Percentiles rank a stretch among this genome's conserved stretches.
These are phyloP conservation scores for Wallacemonas sp. DNA, from an alignment of 208 protist genomes.

Conservation along the genomic window DNA sequence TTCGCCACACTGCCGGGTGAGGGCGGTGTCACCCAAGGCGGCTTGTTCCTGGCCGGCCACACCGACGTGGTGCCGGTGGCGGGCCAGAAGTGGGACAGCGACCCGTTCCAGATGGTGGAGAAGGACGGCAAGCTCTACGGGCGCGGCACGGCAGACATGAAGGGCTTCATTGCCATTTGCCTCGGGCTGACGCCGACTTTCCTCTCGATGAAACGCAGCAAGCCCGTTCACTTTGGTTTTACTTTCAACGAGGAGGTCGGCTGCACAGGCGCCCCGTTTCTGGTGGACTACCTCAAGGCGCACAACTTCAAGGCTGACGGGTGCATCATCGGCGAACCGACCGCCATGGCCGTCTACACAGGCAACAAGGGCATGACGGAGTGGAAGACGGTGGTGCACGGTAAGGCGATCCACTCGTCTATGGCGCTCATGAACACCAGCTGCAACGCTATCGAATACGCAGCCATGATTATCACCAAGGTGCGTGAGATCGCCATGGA, in stretches of 20 bases:
- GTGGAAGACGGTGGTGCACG: slow-evolving; percentile 31
- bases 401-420: slow-evolving; percentile 52
- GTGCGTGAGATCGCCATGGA: slow-evolving; percentile 14
- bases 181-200: slow-evolving; percentile 36
- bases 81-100: slow-evolving; percentile 62
- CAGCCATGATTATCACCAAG: slow-evolving; percentile 37
- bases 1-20: slow-evolving; percentile 37
- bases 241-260: slow-evolving; percentile 49
- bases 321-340: slow-evolving; percentile 45
- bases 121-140: slow-evolving; percentile 57
- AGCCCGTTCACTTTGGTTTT: slow-evolving; percentile 52
- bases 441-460: slow-evolving; percentile 40
- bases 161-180: slow-evolving; percentile 54
- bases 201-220: slow-evolving; percentile 36
- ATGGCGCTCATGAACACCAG: slow-evolving; percentile 35
- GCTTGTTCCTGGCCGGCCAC: slow-evolving; percentile 55
- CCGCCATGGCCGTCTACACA: slow-evolving; percentile 20
- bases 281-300: slow-evolving; percentile 29
- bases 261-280: slow-evolving; percentile 29
- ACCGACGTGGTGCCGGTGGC: slow-evolving; percentile 76
- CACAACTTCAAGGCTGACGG: slow-evolving; percentile 32
- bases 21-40: slow-evolving; percentile 31
- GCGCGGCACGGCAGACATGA: slow-evolving; percentile 58
- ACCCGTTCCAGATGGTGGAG: slow-evolving; percentile 55
- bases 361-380: slow-evolving; percentile 30